A percentile compares a stretch with the other conserved stretches of the same genome.
phyloP scores from a whole-genome alignment of 495 filamentous ascomycete genomes.

The Neurospora discreta region DNA sequence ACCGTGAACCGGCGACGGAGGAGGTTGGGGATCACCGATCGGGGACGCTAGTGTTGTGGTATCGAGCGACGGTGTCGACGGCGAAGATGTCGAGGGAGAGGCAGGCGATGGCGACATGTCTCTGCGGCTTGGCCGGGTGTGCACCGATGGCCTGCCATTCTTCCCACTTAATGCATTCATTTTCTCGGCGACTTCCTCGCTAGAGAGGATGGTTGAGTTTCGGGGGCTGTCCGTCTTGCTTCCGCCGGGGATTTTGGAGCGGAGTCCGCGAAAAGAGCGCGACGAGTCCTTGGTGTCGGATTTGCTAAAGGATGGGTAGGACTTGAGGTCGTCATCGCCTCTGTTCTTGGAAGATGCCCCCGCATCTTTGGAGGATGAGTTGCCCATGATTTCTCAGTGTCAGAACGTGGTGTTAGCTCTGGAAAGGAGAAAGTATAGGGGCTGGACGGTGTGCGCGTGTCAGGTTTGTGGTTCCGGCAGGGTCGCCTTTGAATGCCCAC shows the following conservation, averaged over 20 bases:
- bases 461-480: slow-evolving; percentile 28
- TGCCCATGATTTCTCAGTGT: slow-evolving; percentile 59
- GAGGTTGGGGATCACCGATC: slow-evolving; percentile 53
- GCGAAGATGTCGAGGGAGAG: slow-evolving; percentile 31
- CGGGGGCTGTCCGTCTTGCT: slow-evolving; percentile 68
- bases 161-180: slow-evolving; percentile 61
- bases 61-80: slow-evolving; percentile 30
- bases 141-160: slow-evolving; percentile 37
- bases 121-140: slow-evolving; percentile 27
- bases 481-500: slow-evolving; percentile 26
- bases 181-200: slow-evolving; percentile 52
- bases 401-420: slow-evolving; percentile 17
- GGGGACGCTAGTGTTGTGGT: slow-evolving; percentile 19
- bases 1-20: slow-evolving; percentile 82
- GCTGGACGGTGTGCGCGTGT: slow-evolving; percentile 30
- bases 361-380: slow-evolving; percentile 75
- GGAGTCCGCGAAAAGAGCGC: slow-evolving; percentile 73
- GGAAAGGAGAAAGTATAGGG: slow-evolving; percentile 18
- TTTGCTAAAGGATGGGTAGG: slow-evolving; percentile 83
- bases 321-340: slow-evolving; percentile 43
- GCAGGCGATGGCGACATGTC: slow-evolving; percentile 32
- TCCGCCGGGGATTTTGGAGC: slow-evolving; percentile 47
- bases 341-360: slow-evolving; percentile 29
- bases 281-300: slow-evolving; percentile 92
- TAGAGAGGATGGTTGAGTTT: slow-evolving; percentile 53